A percentile compares a stretch with the other conserved stretches of the same genome.
Conservation (phyloP, 805 yeast genomes). For the Pachysolen tannophilus region DNA sequence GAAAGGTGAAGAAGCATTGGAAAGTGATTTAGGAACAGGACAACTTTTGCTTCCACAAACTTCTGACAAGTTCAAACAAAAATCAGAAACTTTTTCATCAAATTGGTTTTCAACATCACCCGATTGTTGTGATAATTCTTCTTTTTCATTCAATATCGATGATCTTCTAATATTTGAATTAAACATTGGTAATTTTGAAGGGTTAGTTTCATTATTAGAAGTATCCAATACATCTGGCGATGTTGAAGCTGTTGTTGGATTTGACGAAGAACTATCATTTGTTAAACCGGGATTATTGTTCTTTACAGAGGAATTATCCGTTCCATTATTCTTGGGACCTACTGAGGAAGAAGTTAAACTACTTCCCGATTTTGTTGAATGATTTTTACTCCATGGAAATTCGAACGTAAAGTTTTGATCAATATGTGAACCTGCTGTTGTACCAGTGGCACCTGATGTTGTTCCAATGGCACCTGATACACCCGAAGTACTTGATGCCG, state of each 20-base stretch:
- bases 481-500: conserved; percentile 1
- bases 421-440: conserved; percentile 4
- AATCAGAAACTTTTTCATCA: conserved; percentile 65
- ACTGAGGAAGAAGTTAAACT: neutral
- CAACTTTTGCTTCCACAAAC: conserved; percentile 76
- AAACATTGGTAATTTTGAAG: conserved; percentile 3
- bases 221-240: conserved; percentile 19
- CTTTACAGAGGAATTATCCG: neutral
- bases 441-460: too few relatives aligned
- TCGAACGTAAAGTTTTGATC: conserved; percentile 35
- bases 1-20: conserved; percentile 6
- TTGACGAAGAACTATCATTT: conserved; percentile 15
- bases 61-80: conserved; percentile 66
- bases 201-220: neutral
- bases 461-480: too few relatives aligned
- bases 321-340: conserved; percentile 2
- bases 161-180: conserved; percentile 9
- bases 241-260: conserved; percentile 24
- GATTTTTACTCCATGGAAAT: conserved; percentile 36
- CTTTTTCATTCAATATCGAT: conserved; percentile 20
- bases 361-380: neutral
- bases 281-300: conserved; percentile 7
- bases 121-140: neutral
- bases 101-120: conserved; percentile 21
- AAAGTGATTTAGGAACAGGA: conserved; percentile 49